These are phyloP conservation scores for Paramecium sexaurelia DNA, from an alignment of 73 alveolate genomes.

Conservation along the genomic window DNA sequence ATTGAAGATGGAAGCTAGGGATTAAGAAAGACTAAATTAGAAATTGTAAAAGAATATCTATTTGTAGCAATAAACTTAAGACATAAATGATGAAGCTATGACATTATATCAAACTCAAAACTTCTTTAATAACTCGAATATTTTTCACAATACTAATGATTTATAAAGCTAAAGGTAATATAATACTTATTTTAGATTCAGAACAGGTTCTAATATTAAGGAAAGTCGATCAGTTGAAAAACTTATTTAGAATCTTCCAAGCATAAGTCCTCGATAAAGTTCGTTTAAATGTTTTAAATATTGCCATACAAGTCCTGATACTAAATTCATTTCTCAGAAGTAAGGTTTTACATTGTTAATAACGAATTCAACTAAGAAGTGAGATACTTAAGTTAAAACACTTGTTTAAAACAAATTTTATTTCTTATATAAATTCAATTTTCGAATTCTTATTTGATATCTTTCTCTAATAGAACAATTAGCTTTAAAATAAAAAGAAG, in stretches of 20 bases:
- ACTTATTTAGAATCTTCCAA: background rate
- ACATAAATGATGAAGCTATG: constrained; percentile 18
- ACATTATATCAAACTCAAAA: background rate
- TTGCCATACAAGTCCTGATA: constrained; percentile 33
- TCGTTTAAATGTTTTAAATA: constrained; percentile 8
- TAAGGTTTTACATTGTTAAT: background rate
- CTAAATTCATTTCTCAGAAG: background rate
- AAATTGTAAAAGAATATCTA: background rate
- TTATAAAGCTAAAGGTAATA: background rate
- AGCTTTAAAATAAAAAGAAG: background rate
- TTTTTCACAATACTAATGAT: background rate
- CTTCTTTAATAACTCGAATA: constrained; percentile 5
- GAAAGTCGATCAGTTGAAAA: constrained; percentile 31
- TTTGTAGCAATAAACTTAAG: background rate
- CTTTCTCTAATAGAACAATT: background rate
- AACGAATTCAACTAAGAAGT: background rate
- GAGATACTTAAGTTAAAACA: background rate
- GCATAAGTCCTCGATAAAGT: background rate
- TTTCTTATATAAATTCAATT: background rate
- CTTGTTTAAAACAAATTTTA: background rate
- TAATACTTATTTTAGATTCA: background rate
- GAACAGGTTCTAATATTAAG: background rate
- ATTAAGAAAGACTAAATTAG: background rate
- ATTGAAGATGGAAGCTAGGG: background rate
- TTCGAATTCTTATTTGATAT: background rate